Evolutionary conservation across 805 yeast genomes (phyloP).

Genomic region (Lipomyces spencermartinsiae): DNA sequence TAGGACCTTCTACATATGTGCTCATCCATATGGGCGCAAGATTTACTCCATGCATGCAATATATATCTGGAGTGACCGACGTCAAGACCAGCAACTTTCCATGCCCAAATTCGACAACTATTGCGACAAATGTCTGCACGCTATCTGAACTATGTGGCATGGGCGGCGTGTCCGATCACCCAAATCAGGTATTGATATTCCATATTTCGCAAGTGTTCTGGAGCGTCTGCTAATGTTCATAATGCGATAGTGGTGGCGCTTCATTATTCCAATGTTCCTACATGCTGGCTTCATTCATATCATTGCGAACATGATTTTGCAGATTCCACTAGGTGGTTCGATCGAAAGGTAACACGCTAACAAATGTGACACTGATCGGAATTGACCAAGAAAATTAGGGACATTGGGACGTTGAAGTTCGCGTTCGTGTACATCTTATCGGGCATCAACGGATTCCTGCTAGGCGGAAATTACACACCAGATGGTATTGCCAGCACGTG

Average conservation of each 20-base stretch:
- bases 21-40: slow-evolving; percentile 74
- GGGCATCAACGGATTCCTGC: slow-evolving; percentile 70
- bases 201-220: neutral
- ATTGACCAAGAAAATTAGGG: slow-evolving; percentile 21
- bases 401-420: slow-evolving; percentile 62
- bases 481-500: slow-evolving; percentile 57
- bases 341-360: slow-evolving; percentile 52
- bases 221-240: neutral
- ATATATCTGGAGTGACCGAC: slow-evolving; percentile 57
- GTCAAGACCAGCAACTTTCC: slow-evolving; percentile 58
- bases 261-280: slow-evolving; percentile 70
- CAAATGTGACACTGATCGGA: neutral
- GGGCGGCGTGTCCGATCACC: slow-evolving; percentile 56
- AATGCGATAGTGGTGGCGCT: slow-evolving; percentile 60
- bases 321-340: slow-evolving; percentile 64
- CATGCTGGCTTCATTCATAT: slow-evolving; percentile 80
- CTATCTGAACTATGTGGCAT: slow-evolving; percentile 67
- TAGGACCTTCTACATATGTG: slow-evolving; percentile 71
- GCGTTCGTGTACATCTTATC: slow-evolving; percentile 61
- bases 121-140: slow-evolving; percentile 61
- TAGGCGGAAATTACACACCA: slow-evolving; percentile 74
- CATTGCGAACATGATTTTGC: slow-evolving; percentile 64
- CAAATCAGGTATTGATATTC: slow-evolving; percentile 53
- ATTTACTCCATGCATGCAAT: slow-evolving; percentile 73
- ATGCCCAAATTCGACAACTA: slow-evolving; percentile 69